Percentiles rank a stretch among this genome's conserved stretches.
These are phyloP conservation scores for Fusarium continuum DNA, from an alignment of 2,329 filamentous ascomycete genomes.

Conservation along the genomic window DNA sequence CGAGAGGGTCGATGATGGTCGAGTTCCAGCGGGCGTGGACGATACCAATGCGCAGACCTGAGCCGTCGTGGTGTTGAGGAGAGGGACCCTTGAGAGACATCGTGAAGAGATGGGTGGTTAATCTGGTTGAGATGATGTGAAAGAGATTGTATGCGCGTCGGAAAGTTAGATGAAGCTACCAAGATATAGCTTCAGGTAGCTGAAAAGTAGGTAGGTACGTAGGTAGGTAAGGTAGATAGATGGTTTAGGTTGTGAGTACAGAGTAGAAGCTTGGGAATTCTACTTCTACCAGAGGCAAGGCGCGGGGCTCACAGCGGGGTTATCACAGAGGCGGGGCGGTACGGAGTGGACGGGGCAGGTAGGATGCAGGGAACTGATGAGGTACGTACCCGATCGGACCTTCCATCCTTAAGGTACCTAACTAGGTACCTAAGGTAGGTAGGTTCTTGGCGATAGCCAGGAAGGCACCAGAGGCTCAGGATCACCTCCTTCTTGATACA, in stretches of 20 bases:
- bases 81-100: conserved; percentile 64
- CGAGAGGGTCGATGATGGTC: conserved; percentile 84
- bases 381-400: conserved; percentile 33
- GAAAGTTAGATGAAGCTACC: conserved; percentile 11
- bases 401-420: too few species aligned
- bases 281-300: conserved; percentile 2
- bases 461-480: conserved; percentile 9
- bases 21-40: conserved; percentile 96
- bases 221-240: neutral
- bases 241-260: conserved; percentile 14
- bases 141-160: conserved; percentile 11
- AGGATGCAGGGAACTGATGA: conserved; percentile 35
- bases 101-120: neutral
- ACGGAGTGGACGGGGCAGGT: neutral
- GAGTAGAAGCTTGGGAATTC: conserved; percentile 18
- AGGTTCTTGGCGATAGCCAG: too few species aligned
- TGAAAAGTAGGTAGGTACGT: neutral
- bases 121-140: neutral
- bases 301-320: conserved; percentile 44
- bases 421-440: too few species aligned
- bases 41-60: conserved; percentile 87
- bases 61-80: conserved; percentile 70
- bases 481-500: conserved; percentile 9
- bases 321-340: conserved; percentile 34
- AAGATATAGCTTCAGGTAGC: conserved; percentile 3